phyloP scores from a whole-genome alignment of 2,329 filamentous ascomycete species.

The Aspergillus brunneoviolaceus region DNA sequence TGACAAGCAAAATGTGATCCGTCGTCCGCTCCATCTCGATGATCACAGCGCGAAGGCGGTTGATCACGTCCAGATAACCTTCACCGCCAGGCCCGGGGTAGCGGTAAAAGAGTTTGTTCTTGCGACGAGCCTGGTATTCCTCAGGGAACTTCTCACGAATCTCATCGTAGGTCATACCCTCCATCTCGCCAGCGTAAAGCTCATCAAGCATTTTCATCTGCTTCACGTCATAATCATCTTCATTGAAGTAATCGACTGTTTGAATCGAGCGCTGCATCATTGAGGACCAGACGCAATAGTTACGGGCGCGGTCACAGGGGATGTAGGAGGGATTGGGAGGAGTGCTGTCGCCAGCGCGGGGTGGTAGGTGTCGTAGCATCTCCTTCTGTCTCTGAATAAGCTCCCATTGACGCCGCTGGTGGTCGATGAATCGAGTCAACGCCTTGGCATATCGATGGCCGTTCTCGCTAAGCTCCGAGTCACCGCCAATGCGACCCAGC shows the following conservation, averaged over 20 bases:
- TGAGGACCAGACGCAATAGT: conserved; percentile 98
- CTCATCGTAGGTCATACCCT: conserved; percentile 91
- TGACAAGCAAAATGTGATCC: conserved; percentile 89
- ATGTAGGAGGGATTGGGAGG: conserved; percentile 85
- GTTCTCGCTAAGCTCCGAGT: conserved; percentile 78
- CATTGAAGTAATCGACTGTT: conserved; percentile 86
- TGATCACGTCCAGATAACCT: conserved; percentile 95
- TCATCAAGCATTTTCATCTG: conserved; percentile 98
- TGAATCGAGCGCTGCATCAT: conserved; percentile 91
- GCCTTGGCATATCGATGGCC: conserved; percentile 77
- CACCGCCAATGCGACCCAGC: conserved; percentile 83
- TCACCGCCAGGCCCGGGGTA: conserved; percentile 96
- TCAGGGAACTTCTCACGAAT: conserved; percentile 76
- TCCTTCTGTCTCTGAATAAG: conserved; percentile 76
- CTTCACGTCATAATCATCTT: conserved; percentile 95
- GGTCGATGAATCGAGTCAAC: conserved; percentile 78
- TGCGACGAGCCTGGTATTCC: conserved; percentile 76
- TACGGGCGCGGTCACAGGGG: conserved; percentile 63
- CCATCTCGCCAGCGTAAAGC: conserved; percentile 87
- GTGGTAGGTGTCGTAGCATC: conserved; percentile 79
- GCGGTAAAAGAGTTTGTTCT: conserved; percentile 91
- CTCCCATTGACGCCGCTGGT: conserved; percentile 79
- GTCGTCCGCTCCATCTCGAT: conserved; percentile 96
- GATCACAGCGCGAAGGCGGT: conserved; percentile 90
- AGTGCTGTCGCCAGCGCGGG: conserved; percentile 83